Conservation (phyloP, 192 early-diverging fungal species). For the Linderina pennispora region DNA sequence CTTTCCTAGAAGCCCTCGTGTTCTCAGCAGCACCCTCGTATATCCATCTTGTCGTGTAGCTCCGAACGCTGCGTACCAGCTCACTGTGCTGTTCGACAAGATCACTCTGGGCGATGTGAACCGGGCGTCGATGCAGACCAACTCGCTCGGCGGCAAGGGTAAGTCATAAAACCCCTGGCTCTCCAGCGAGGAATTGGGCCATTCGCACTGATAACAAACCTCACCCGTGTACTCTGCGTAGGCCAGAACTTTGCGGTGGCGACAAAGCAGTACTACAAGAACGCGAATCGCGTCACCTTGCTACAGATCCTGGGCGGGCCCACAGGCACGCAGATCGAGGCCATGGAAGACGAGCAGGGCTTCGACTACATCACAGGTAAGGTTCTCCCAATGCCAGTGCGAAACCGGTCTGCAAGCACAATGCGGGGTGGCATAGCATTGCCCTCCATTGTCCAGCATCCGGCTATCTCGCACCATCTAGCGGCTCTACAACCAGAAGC, state of each 20-base stretch:
- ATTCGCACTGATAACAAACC: too few relatives aligned
- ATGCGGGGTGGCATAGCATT: too few relatives aligned
- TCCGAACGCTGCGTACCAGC: slow-evolving; percentile 28
- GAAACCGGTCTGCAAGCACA: too few relatives aligned
- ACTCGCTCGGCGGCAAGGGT: slow-evolving; percentile 32
- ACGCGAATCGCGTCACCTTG: slow-evolving; percentile 8
- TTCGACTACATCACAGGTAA: slow-evolving; percentile 15
- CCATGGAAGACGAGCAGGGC: slow-evolving; percentile 7
- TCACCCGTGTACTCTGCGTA: too few relatives aligned
- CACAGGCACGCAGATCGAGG: slow-evolving; percentile 21
- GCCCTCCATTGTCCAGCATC: too few relatives aligned
- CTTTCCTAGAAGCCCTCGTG: too few relatives aligned
- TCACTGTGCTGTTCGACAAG: slow-evolving; percentile 15
- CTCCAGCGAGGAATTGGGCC: too few relatives aligned
- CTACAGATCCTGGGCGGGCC: slow-evolving; percentile 26
- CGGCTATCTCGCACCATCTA: too few relatives aligned
- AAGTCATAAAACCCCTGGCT: not conserved
- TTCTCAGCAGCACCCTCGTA: not conserved
- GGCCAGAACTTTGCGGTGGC: slow-evolving; percentile 36
- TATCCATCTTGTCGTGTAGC: slow-evolving; percentile 2
- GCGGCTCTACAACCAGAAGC: too few relatives aligned
- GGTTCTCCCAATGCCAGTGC: too few relatives aligned
- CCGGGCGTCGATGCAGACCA: slow-evolving; percentile 18
- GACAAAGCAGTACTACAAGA: slow-evolving; percentile 9
- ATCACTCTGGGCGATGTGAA: slow-evolving; percentile 14